phyloP scores from a whole-genome alignment of 306 rosid genomes.

The Castanea crenata region DNA sequence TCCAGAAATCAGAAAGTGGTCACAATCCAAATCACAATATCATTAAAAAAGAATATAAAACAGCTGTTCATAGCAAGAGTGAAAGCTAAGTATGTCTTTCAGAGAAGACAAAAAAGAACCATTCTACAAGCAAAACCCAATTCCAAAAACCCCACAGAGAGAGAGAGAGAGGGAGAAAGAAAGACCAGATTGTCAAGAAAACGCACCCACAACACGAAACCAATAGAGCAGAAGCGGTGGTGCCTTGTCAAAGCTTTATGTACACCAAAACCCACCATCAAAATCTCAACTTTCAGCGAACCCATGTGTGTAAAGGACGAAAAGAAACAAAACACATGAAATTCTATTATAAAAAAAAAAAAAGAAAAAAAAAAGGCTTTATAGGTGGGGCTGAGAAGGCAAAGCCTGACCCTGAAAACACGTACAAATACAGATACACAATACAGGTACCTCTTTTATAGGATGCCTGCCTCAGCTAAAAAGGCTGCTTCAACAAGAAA shows the following conservation, averaged over 20 bases:
- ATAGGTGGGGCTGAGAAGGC: not conserved
- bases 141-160: not conserved
- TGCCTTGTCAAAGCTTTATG: conserved; percentile 20
- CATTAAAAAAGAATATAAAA: not conserved
- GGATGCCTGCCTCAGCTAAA: not conserved
- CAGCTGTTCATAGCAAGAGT: conserved; percentile 13
- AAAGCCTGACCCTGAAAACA: conserved; percentile 8
- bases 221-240: conserved; percentile 23
- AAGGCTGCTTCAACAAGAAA: conserved; percentile 36
- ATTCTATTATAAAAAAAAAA: not conserved
- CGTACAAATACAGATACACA: conserved; percentile 25
- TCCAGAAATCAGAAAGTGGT: conserved; percentile 7
- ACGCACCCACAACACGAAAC: conserved; percentile 27
- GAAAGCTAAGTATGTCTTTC: conserved; percentile 16
- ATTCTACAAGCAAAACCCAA: conserved; percentile 14
- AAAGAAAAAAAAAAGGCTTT: not conserved
- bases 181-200: not conserved
- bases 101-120: conserved; percentile 10
- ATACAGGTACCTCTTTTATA: not conserved
- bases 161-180: not conserved
- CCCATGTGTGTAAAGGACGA: conserved; percentile 26
- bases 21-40: conserved; percentile 15
- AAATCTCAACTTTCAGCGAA: conserved; percentile 39
- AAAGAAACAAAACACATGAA: conserved; percentile 36
- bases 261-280: conserved; percentile 24